Evolutionary conservation across 192 early-diverging fungal species (phyloP), one percentile per base, ranked within the genome.

Genomic region (Backusella parvicylindrica): DNA sequence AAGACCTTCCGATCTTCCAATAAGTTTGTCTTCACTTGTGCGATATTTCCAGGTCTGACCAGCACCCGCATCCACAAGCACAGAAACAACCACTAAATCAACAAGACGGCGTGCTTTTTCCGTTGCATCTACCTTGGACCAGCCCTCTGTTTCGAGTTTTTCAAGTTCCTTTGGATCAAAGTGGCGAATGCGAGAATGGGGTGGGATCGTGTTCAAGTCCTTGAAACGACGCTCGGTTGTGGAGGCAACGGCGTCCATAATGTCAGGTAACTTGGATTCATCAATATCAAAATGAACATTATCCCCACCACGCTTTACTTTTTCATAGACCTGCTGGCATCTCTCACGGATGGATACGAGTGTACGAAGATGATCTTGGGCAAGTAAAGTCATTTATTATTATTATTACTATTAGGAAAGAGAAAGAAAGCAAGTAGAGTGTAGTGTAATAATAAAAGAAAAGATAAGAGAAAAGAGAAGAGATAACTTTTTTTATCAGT

Each of bases 41-140:
- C 80, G 77, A 79, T 91, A 98, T 35, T 76, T 85, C 96, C 96
- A 98, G 13, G 79, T 41, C 73, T 87, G 87, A 3, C 97, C 97
- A 0, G 97, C 97, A 0, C 97, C 97, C 3, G 97, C 97, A 76
- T 98, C 97, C 2, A 98, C 83, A 9, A 98, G 86, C 5, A 98
- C 97, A 2, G 94, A 95, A 0, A 96, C 93, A 23, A 97, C 88
- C 70, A 95, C 91, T 66, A 98, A 81, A 79, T 98, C 97, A 7
- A 97, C 78, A 0, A 95, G 64, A 12, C 95, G 85, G 8, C 95
- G 86, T 18, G 89, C 85, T 15, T 86, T 87, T 77, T 89, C 90
- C 7, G 64, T 31, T 12, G 74, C 77, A 47, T 81, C 79, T 4
- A 75, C 71, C 5, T 72, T 69, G 4, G 81, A 71, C 86, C 88